Evolutionary conservation across 139 green algal genomes (phyloP), one percentile per base, ranked within the genome.

Genomic region (Micractinium sp.): DNA sequence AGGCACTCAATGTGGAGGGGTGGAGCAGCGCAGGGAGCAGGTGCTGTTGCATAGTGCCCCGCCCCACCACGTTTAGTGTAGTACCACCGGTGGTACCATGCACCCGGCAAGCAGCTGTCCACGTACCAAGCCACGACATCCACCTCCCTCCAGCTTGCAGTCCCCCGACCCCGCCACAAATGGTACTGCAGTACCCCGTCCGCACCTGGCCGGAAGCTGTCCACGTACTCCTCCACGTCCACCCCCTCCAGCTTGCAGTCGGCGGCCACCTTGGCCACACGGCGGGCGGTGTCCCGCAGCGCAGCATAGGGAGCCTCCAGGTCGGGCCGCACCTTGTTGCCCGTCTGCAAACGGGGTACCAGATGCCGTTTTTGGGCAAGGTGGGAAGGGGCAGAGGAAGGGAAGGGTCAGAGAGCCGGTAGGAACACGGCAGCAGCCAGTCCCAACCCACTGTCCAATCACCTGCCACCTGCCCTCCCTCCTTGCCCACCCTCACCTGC

Each of bases 211-310:
- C 91, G 73, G 91, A 97, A 98, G 53, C 83, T 90, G 18, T 91
- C 92, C 47, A 97, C 93, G 78, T 96, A 98, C 47, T 95, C 95
- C 9, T 97, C 93, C 66, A 93, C 78, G 60, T 95, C 92, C 23
- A 92, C 23, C 15, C 74, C 74, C 31, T 73, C 75, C 87, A 98
- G 85, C 86, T 92, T 90, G 87, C 89, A 93, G 27, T 97, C 95
- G 20, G 81, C 85, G 35, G 89, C 91, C 60, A 92, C 91, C 79
- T 92, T 90, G 29, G 85, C 93, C 75, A 97, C 91, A 13, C 82
- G 61, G 16, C 94, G 88, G 13, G 96, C 96, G 14, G 93, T 90
- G 13, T 96, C 94, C n/a, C 89, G 83, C 74, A 98, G 89, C 4
- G 91, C 85, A 0, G 80, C 80, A 35, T 94, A 85, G 3, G 90